Conservation (phyloP, 345 rosid genomes). For the Aegle marmelos region DNA sequence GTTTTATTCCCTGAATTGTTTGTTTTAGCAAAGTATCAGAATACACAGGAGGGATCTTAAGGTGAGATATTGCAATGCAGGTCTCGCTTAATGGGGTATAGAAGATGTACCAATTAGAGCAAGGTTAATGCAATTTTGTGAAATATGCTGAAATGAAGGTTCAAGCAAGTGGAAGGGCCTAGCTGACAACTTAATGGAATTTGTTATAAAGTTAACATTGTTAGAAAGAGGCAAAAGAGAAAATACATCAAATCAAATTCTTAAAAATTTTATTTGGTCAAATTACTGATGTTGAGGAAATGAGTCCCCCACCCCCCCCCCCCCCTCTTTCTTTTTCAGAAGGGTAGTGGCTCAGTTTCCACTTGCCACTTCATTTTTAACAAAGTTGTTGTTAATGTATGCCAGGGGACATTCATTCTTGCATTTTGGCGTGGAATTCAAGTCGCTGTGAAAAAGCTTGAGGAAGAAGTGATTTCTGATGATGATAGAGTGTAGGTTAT, state of each 20-base stretch:
- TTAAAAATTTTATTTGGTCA: not conserved
- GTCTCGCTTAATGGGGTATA: not conserved
- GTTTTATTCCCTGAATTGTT: not conserved
- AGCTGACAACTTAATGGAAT: not conserved
- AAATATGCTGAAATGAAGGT: not conserved
- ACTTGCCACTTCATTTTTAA: not conserved
- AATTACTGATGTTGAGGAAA: not conserved
- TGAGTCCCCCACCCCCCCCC: too few species aligned
- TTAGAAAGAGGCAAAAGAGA: not conserved
- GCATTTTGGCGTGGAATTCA: conserved; percentile 95
- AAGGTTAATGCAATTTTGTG: conserved; percentile 1
- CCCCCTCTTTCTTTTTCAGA: not conserved
- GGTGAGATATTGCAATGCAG: not conserved
- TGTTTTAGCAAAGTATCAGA: not conserved
- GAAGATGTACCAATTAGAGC: not conserved
- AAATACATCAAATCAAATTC: not conserved
- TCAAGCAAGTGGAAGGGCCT: not conserved
- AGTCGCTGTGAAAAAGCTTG: conserved; percentile 87
- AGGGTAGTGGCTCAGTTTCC: not conserved
- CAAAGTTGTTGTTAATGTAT: conserved; percentile 10
- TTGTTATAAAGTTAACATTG: not conserved
- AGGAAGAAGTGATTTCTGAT: conserved; percentile 64
- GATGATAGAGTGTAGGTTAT: conserved; percentile 83
- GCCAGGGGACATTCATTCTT: conserved; percentile 75
- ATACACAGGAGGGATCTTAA: not conserved